These are phyloP conservation scores for Pyrenochaeta sp. DNA, from an alignment of 2,329 filamentous ascomycete species.

Conservation along the genomic window DNA sequence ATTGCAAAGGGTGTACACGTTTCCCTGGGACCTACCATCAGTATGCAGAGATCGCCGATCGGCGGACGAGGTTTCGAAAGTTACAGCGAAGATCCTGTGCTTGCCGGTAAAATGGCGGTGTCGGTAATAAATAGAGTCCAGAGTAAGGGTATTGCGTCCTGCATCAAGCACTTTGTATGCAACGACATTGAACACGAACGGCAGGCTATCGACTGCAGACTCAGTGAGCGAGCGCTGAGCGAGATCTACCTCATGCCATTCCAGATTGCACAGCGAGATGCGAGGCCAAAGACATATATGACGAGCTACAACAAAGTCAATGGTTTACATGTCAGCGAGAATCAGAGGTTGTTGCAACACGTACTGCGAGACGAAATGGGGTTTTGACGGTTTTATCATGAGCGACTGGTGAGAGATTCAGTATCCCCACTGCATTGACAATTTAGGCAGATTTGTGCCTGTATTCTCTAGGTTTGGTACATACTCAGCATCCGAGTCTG, in stretches of 20 bases:
- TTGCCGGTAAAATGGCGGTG: constrained; percentile 13
- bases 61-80: constrained; percentile 22
- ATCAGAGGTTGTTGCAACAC: constrained; percentile 55
- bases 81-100: constrained; percentile 19
- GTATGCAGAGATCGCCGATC: constrained; percentile 22
- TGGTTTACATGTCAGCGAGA: constrained; percentile 25
- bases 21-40: constrained; percentile 36
- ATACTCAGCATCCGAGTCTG: constrained; percentile 19
- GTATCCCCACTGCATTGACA: background rate
- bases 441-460: no score
- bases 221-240: constrained; percentile 67
- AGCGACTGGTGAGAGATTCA: constrained; percentile 26
- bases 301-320: constrained; percentile 47
- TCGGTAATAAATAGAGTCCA: constrained; percentile 54
- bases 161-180: constrained; percentile 70
- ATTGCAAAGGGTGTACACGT: constrained; percentile 18
- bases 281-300: constrained; percentile 63
- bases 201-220: constrained; percentile 65
- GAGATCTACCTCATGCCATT: constrained; percentile 58
- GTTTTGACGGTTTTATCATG: constrained; percentile 53
- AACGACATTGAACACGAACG: constrained; percentile 73
- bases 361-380: constrained; percentile 56
- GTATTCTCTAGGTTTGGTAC: constrained; percentile 14
- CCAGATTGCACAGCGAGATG: constrained; percentile 70
- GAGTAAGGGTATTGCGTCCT: constrained; percentile 34